Percentiles rank a stretch among this genome's conserved stretches.
These are phyloP conservation scores for Hanseniaspora meyeri DNA, from an alignment of 805 yeast species.

Conservation along the genomic window DNA sequence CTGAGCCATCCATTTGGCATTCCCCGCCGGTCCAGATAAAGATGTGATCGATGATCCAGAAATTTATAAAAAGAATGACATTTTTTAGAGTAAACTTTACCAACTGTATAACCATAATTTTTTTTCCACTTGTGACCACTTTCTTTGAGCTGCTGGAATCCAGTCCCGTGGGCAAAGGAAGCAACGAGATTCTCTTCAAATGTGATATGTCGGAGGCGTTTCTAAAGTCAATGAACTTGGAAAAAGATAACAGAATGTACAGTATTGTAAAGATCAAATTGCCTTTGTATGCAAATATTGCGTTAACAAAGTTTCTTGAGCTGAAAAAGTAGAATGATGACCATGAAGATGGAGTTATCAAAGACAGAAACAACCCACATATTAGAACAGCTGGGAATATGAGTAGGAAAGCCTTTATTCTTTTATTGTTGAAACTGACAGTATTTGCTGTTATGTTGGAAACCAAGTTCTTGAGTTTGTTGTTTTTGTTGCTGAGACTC, in stretches of 20 bases:
- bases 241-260: neutral
- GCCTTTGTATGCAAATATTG: slow-evolving; percentile 30
- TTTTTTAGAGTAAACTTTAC: slow-evolving; percentile 23
- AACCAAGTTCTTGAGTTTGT: neutral
- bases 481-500: neutral
- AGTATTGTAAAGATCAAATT: slow-evolving; percentile 22
- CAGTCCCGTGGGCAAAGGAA: slow-evolving; percentile 13
- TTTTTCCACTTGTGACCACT: neutral
- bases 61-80: slow-evolving; percentile 19
- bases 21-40: slow-evolving; percentile 29
- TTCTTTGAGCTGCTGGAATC: slow-evolving; percentile 4
- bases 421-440: neutral
- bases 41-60: slow-evolving; percentile 25
- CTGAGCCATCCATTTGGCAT: slow-evolving; percentile 18
- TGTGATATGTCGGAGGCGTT: neutral
- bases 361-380: neutral
- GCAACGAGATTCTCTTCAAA: neutral
- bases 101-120: slow-evolving; percentile 19
- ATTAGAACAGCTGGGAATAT: neutral
- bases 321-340: slow-evolving; percentile 19
- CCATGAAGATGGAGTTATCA: neutral
- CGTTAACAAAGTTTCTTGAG: slow-evolving; percentile 24
- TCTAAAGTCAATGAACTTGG: neutral
- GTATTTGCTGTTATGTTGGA: neutral
- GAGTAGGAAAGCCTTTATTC: neutral